A percentile compares a stretch with the other conserved stretches of the same genome.
Evolutionary conservation across 306 rosid genomes (phyloP).

Genomic region (Quercus agrifolia): DNA sequence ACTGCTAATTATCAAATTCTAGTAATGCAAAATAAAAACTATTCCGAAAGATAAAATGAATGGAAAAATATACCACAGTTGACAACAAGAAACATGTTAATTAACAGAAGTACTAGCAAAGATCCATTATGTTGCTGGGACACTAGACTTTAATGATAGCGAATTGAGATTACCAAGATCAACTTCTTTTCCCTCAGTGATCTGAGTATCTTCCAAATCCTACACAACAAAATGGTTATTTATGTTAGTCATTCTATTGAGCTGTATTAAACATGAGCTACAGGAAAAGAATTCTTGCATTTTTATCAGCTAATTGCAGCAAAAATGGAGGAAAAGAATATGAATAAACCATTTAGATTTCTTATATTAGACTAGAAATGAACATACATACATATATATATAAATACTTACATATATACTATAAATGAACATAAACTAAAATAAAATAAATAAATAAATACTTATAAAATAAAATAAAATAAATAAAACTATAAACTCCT

Average conservation of each 20-base stretch:
- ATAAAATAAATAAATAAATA: too few species aligned
- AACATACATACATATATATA: neutral
- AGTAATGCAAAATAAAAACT: neutral
- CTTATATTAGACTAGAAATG: neutral
- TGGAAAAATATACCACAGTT: neutral
- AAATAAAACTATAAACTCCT: neutral
- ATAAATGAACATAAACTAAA: too few species aligned
- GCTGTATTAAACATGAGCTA: neutral
- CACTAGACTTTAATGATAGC: neutral
- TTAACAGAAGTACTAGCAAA: neutral
- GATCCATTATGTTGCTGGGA: neutral
- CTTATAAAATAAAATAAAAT: neutral
- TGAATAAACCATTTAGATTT: neutral
- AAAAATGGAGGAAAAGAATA: neutral
- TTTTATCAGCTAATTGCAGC: neutral
- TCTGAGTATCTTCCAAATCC: slow-evolving; percentile 45
- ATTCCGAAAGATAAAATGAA: neutral
- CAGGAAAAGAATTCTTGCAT: neutral
- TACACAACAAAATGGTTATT: slow-evolving; percentile 16
- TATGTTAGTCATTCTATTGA: neutral
- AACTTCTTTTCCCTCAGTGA: slow-evolving; percentile 40
- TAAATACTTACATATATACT: too few species aligned
- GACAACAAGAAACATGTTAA: neutral
- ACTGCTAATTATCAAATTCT: neutral
- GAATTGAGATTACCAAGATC: neutral